These are phyloP conservation scores for Aspergillus sp. DNA, from an alignment of 2,329 filamentous ascomycete species.

Conservation along the genomic window DNA sequence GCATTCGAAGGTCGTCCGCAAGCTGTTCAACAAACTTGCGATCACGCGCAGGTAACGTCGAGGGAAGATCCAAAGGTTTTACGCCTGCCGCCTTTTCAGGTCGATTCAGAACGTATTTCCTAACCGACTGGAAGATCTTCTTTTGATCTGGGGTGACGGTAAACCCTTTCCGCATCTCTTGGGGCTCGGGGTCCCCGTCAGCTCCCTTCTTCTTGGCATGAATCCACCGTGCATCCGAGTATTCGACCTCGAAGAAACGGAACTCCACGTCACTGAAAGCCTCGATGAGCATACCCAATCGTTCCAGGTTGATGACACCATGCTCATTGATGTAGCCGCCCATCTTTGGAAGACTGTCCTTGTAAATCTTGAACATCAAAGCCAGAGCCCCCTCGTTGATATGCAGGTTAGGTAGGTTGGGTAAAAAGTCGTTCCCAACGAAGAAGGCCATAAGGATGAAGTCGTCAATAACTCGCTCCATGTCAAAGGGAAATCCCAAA, in stretches of 20 bases:
- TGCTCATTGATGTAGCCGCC: conserved; percentile 95
- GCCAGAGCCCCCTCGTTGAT: conserved; percentile 97
- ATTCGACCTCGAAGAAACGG: conserved; percentile 85
- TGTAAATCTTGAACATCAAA: conserved; percentile 96
- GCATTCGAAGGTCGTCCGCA: conserved; percentile 57
- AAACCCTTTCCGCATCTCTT: conserved; percentile 52
- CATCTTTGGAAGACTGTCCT: conserved; percentile 73
- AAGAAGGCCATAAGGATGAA: conserved; percentile 99
- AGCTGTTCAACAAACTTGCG: conserved; percentile 88
- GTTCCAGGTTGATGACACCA: conserved; percentile 78
- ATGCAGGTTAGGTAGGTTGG: conserved; percentile 88
- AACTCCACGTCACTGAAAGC: conserved; percentile 83
- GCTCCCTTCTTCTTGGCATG: conserved; percentile 70
- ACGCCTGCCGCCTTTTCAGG: conserved; percentile 39
- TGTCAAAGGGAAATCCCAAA: conserved; percentile 72
- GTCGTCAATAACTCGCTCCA: conserved; percentile 96
- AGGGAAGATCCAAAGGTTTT: conserved; percentile 61
- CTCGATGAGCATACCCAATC: conserved; percentile 67
- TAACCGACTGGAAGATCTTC: conserved; percentile 70
- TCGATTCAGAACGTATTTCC: conserved; percentile 69
- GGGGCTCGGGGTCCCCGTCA: conserved; percentile 53
- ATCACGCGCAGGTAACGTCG: conserved; percentile 67
- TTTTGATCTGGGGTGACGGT: conserved; percentile 73
- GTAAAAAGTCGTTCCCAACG: conserved; percentile 97
- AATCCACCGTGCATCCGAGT: conserved; percentile 83